Conservation (phyloP, 805 yeast species). For the Ogataea methylovora region DNA sequence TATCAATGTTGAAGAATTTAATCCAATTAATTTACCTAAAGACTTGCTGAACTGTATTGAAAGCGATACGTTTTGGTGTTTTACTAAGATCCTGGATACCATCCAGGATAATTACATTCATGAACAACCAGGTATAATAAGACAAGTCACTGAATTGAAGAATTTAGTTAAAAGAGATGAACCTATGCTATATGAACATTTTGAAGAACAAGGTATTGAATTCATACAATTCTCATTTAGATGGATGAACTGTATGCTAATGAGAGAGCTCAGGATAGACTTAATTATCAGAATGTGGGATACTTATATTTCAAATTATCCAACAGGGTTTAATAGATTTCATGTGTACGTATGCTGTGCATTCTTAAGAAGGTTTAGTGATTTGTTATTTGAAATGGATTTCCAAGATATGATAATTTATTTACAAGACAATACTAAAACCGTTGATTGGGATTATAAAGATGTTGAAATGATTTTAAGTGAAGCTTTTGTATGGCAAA, state of each 20-base stretch:
- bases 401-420: conserved; percentile 92
- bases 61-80: conserved; percentile 97
- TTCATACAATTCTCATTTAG: conserved; percentile 93
- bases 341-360: conserved; percentile 98
- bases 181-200: conserved; percentile 60
- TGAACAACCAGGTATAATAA: conserved; percentile 94
- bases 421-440: conserved; percentile 78
- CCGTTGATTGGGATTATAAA: conserved; percentile 75
- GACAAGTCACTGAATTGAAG: conserved; percentile 79
- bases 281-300: conserved; percentile 96
- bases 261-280: conserved; percentile 81
- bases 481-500: conserved; percentile 97
- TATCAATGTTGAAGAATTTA: conserved; percentile 45
- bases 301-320: conserved; percentile 73
- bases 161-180: conserved; percentile 80
- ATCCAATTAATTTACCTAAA: conserved; percentile 53
- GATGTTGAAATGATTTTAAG: conserved; percentile 88
- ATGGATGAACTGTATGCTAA: conserved; percentile 97
- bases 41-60: conserved; percentile 66
- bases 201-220: conserved; percentile 78
- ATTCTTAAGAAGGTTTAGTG: conserved; percentile 82
- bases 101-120: conserved; percentile 96
- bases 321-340: conserved; percentile 79
- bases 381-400: conserved; percentile 71
- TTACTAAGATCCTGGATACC: conserved; percentile 83